Base-by-base conservation (phyloP, 2,329 filamentous ascomycete species). In the Hymenoscyphus linearis region DNA sequence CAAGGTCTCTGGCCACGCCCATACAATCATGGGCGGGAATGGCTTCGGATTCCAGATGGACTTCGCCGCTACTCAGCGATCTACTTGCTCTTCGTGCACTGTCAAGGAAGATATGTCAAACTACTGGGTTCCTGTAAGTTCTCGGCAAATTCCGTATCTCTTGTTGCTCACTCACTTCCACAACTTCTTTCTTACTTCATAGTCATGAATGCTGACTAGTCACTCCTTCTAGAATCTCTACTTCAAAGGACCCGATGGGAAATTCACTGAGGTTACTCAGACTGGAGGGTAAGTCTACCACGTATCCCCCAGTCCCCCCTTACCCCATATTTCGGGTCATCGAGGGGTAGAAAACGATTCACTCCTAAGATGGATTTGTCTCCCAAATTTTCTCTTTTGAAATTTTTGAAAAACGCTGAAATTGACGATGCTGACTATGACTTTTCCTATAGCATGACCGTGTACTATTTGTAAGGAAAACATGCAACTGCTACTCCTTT, bases 91-190 rank as follows among this genome's bases (percentile, higher is more conserved):
- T 3, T 85, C 85, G 5, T 89, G 86, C 72, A 79, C 78, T 25
- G 84, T 85, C 60, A 78, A 78, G 31, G 76, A 82, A 62, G 85
- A 88, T 70, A 73, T 81, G 60, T 86, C 81, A 62, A 87, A 85
- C 71, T 89, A 90, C 75, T 89, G 86, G 86, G 82, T 82, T n/a
- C 85, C 86, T 0, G 61, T 62, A 34, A 50, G 77, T 77, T 64
- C 25, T 26, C 6, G 22, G 13, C 18, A 27, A 56, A 7, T 14
- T 12, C 37, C 35, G 16, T 55, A 22, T 50, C n/a, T 3, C 37
- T 40, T 50, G 40, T 18, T 22, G n/a, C 40, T 47, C 22, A 3
- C 3, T 47, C n/a, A 5, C 14, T 40, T 40, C 37, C n/a, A 2
- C 6, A 18, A 22, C 44, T 13, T 12, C 2, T 10, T 50, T 13